These are phyloP conservation scores for Bipolaris zeicola DNA, from an alignment of 2,329 filamentous ascomycete genomes.

Conservation along the genomic window DNA sequence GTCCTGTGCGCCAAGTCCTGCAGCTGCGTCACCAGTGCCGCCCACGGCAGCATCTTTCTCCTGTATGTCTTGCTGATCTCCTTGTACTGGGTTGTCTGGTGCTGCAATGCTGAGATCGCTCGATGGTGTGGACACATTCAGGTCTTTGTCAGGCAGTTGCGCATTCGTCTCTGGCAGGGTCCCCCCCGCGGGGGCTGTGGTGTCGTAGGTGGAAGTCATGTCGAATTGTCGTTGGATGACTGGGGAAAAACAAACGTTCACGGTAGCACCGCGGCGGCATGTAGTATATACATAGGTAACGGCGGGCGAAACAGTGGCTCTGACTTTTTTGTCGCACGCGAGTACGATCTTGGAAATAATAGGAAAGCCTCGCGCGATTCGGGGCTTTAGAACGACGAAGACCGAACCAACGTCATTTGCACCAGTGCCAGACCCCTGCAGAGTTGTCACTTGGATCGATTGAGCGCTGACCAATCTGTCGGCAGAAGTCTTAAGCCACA, in stretches of 20 bases:
- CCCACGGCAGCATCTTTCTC: slow-evolving; percentile 7
- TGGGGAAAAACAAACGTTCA: not conserved
- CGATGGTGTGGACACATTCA: slow-evolving; percentile 18
- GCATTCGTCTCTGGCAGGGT: slow-evolving; percentile 4
- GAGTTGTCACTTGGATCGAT: slow-evolving; percentile 15
- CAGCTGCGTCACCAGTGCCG: slow-evolving; percentile 15
- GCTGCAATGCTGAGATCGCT: slow-evolving; percentile 21
- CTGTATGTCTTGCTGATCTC: slow-evolving; percentile 3
- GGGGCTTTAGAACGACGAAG: slow-evolving; percentile 3
- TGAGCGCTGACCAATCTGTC: not conserved
- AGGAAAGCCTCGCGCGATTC: slow-evolving; percentile 8
- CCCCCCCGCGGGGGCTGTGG: not conserved
- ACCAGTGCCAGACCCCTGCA: slow-evolving; percentile 4
- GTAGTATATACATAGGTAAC: slow-evolving; percentile 1
- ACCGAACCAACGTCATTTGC: slow-evolving; percentile 14
- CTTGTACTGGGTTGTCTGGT: slow-evolving; percentile 13
- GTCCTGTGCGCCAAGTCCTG: slow-evolving; percentile 23
- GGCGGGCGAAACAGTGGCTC: not conserved
- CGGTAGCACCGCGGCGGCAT: slow-evolving; percentile 2
- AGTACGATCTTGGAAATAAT: not conserved
- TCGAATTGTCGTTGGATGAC: not conserved
- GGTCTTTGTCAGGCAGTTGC: slow-evolving; percentile 16
- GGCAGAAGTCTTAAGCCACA: not conserved
- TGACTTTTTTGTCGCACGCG: slow-evolving; percentile 4
- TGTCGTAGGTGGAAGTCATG: slow-evolving; percentile 16